phyloP scores from a whole-genome alignment of 139 green algal species.

The Coelastrella sp. region DNA sequence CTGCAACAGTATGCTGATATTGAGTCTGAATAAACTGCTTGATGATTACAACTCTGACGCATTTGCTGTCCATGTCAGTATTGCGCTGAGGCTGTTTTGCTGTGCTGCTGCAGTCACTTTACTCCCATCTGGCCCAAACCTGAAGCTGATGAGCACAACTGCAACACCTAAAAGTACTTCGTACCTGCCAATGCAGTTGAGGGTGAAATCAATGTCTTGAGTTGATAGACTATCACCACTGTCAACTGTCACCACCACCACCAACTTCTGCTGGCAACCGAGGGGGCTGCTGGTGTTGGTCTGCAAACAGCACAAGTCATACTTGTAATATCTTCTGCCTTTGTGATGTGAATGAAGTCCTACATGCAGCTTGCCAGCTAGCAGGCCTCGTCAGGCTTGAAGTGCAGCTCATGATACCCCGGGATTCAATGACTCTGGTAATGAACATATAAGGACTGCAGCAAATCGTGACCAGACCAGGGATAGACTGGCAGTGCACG shows the following conservation, averaged over 20 bases:
- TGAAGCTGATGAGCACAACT: neutral
- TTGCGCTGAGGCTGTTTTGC: no score
- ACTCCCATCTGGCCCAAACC: neutral
- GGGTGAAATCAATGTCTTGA: slow-evolving; percentile 65
- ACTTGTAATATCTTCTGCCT: neutral
- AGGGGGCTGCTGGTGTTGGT: neutral
- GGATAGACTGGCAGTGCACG: no score
- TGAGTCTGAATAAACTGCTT: no score
- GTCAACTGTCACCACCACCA: slow-evolving; percentile 72
- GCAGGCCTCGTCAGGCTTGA: no score
- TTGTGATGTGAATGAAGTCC: neutral
- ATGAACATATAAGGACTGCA: neutral
- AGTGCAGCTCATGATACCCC: no score
- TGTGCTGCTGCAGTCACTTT: neutral
- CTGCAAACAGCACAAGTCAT: neutral
- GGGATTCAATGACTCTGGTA: no score
- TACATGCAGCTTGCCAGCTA: no score
- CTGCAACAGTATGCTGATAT: no score
- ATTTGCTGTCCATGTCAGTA: no score
- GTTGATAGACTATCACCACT: slow-evolving; percentile 63
- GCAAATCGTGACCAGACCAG: neutral
- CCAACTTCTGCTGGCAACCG: slow-evolving; percentile 74
- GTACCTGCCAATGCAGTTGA: slow-evolving; percentile 72
- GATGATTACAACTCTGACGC: no score
- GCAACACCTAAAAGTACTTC: neutral